A percentile compares a stretch with the other conserved stretches of the same genome.
phyloP scores from a whole-genome alignment of 495 filamentous ascomycete genomes.

The Penicillium diatomitis region DNA sequence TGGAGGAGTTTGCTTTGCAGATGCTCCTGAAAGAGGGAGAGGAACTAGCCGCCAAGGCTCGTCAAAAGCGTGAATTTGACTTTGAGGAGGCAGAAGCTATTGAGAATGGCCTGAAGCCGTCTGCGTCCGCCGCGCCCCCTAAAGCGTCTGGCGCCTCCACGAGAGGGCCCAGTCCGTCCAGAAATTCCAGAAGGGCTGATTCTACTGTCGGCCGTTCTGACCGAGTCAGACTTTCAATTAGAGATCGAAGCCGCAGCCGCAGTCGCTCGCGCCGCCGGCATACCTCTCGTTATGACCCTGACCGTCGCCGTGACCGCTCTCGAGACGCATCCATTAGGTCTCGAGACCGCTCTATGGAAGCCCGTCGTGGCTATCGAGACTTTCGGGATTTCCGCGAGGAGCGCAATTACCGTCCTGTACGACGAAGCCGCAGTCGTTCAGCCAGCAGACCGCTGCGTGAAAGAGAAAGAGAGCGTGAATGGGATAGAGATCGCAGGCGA shows the following conservation, averaged over 20 bases:
- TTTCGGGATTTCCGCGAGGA: slow-evolving; percentile 30
- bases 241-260: slow-evolving; percentile 27
- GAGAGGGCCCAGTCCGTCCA: slow-evolving; percentile 20
- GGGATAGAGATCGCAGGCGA: slow-evolving; percentile 26
- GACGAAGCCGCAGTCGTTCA: slow-evolving; percentile 34
- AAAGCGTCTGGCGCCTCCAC: slow-evolving; percentile 22
- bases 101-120: slow-evolving; percentile 34
- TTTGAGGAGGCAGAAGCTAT: slow-evolving; percentile 43
- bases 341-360: slow-evolving; percentile 30
- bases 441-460: slow-evolving; percentile 3
- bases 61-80: slow-evolving; percentile 50
- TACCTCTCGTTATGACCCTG: slow-evolving; percentile 27
- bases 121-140: slow-evolving; percentile 10
- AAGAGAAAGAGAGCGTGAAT: no score
- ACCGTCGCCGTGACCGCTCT: slow-evolving; percentile 24
- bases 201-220: slow-evolving; percentile 24
- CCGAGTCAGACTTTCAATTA: slow-evolving; percentile 14
- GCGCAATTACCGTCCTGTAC: slow-evolving; percentile 27
- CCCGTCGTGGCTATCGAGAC: slow-evolving; percentile 25
- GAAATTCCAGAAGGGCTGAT: slow-evolving; percentile 20
- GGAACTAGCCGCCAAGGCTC: slow-evolving; percentile 50
- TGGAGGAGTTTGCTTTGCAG: slow-evolving; percentile 49
- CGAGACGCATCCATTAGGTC: slow-evolving; percentile 26
- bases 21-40: slow-evolving; percentile 51
- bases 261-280: slow-evolving; percentile 25